Evolutionary conservation across 495 filamentous ascomycete genomes (phyloP).

Genomic region (Aspergillus affinis): DNA sequence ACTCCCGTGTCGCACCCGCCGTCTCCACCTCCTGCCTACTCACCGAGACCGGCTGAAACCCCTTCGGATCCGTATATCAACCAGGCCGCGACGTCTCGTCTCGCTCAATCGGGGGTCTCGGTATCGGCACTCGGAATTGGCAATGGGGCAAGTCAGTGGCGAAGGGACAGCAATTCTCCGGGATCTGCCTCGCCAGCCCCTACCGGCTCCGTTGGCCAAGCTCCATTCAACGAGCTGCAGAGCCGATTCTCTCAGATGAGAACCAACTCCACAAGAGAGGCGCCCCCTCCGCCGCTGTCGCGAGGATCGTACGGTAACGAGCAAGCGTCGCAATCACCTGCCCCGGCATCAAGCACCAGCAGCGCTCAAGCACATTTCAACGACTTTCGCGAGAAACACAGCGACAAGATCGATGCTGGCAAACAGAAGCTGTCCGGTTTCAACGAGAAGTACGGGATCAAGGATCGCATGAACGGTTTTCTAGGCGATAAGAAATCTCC

Average conservation of each 20-base stretch:
- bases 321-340: conserved; percentile 40
- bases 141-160: conserved; percentile 16
- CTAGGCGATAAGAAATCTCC: conserved; percentile 38
- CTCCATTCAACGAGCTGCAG: conserved; percentile 64
- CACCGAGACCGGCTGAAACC: conserved; percentile 25
- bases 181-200: conserved; percentile 15
- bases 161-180: conserved; percentile 9
- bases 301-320: conserved; percentile 60
- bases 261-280: conserved; percentile 25
- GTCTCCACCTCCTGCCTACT: conserved; percentile 57
- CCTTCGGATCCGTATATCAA: conserved; percentile 55
- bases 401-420: conserved; percentile 68
- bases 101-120: conserved; percentile 75
- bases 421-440: conserved; percentile 57
- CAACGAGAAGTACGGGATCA: conserved; percentile 26
- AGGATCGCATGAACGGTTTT: conserved; percentile 34
- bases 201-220: conserved; percentile 18
- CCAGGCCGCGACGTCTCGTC: conserved; percentile 62
- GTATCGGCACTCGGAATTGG: conserved; percentile 82
- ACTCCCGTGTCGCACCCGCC: conserved; percentile 31
- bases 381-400: conserved; percentile 70
- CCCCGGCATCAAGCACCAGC: conserved; percentile 32
- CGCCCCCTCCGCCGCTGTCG: conserved; percentile 35
- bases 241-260: conserved; percentile 63
- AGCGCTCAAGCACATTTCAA: conserved; percentile 56